Base-by-base conservation (phyloP, 441 rosid species). In the Omphalea diandra region DNA sequence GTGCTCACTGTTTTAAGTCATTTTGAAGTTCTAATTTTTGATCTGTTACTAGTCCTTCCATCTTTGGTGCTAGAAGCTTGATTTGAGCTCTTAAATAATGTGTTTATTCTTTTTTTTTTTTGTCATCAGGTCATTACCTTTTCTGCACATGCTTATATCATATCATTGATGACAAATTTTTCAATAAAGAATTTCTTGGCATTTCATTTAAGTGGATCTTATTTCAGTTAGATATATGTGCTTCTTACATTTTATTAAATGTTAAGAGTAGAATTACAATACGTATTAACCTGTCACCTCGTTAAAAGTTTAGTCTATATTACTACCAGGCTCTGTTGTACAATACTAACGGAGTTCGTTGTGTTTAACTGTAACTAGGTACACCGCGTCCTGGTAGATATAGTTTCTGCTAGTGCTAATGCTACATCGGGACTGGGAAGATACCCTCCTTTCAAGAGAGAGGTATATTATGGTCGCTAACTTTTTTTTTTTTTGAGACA, bases 351-450 rank as follows among this genome's bases (percentile, higher is more conserved):
- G 63, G 68, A 55, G 33, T 55, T 64, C 46, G 17, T 64, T 35
- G 17, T 72, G 29, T 26, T 18, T 46, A 46, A 26, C 4, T 64
- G 56, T 24, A 31, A 77, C 58, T 74, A 93, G 98, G 97, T 94
- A 63, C 97, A 94, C 75, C 91, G 86, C 54, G 98, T 94, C 18
- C 81, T 91, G 68, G 81, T 87, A 75, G 93, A 91, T 75, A 86
- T 94, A 65, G 95, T 90, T 71, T 83, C 93, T 84, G 80, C 91
- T 43, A 75, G 93, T 40, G 97, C 96, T 68, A 90, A 88, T 86
- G 91, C 92, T 63, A 94, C 97, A 36, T 91, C 95, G 57, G 98
- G 96, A 55, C 90, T 94, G 29, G 98, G 97, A 76, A 90, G 98
- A 83, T 94, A 94, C 79, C 95, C 97, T 78, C 86, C 93, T 74